Evolutionary conservation across 208 protist species (phyloP).

Genomic region (Wallacemonas sp.): DNA sequence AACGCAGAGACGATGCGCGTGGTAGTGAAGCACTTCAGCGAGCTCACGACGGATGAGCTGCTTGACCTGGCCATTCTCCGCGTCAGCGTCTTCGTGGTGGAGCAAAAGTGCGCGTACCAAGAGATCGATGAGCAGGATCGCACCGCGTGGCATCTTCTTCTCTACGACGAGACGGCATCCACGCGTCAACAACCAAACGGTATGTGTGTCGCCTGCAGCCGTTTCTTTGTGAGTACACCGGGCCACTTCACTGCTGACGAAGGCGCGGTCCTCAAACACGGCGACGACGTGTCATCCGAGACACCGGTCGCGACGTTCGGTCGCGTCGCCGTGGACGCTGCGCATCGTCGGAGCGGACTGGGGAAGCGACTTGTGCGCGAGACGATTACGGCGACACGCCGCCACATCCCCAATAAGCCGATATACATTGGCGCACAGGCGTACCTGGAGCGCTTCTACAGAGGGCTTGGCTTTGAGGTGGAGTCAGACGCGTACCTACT

Average conservation of each 20-base stretch:
- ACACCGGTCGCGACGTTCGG: not conserved
- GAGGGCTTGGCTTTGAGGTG: not conserved
- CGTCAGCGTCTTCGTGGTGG: not conserved
- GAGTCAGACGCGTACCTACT: slow-evolving; percentile 1
- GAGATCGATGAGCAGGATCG: slow-evolving; percentile 6
- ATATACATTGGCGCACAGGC: slow-evolving; percentile 8
- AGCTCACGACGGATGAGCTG: not conserved
- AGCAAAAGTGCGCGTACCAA: slow-evolving; percentile 1
- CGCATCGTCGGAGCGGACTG: not conserved
- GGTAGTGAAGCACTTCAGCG: not conserved
- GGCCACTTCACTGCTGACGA: slow-evolving; percentile 1
- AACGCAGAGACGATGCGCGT: no score
- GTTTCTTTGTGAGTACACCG: not conserved
- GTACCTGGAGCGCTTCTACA: slow-evolving; percentile 3
- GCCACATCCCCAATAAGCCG: not conserved
- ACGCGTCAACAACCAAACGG: no score
- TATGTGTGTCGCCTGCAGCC: not conserved
- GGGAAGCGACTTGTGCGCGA: not conserved
- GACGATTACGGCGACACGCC: not conserved
- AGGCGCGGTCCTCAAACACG: not conserved
- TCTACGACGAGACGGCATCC: not conserved
- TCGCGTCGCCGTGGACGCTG: not conserved
- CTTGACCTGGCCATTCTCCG: not conserved
- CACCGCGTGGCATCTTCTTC: not conserved
- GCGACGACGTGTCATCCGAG: not conserved